phyloP scores from a whole-genome alignment of 2,329 filamentous ascomycete genomes.

The Pseudogymnoascus sp. region DNA sequence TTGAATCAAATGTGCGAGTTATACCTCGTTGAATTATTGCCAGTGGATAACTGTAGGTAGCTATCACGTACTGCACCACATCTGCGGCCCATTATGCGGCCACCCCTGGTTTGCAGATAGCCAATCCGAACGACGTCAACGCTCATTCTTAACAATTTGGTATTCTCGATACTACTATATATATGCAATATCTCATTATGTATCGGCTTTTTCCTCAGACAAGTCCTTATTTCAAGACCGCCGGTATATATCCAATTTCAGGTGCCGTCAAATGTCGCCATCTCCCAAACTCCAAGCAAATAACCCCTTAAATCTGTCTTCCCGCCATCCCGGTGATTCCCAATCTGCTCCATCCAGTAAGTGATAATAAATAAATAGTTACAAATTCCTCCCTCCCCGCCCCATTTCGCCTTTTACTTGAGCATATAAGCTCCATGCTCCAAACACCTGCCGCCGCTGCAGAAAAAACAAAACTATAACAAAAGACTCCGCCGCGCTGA shows the following conservation, averaged over 20 bases:
- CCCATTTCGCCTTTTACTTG: not conserved
- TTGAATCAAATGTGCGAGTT: not conserved
- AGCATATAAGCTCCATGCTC: not conserved
- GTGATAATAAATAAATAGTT: conserved; percentile 7
- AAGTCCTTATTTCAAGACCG: not conserved
- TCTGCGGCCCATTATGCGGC: conserved; percentile 1
- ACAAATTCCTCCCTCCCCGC: not conserved
- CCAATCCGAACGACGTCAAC: not conserved
- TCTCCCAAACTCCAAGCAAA: conserved; percentile 3
- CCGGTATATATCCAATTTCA: not conserved
- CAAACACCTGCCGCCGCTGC: not conserved
- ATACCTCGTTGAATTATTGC: not conserved
- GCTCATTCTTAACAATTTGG: conserved; percentile 4
- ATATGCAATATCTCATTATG: not conserved
- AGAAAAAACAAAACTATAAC: not conserved
- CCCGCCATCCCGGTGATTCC: not conserved
- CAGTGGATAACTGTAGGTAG: not conserved
- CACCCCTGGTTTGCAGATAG: not conserved
- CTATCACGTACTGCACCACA: not conserved
- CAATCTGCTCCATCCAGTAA: not conserved
- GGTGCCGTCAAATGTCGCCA: not conserved
- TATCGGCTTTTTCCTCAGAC: not conserved
- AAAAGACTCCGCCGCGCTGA: not conserved
- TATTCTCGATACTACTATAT: not conserved
- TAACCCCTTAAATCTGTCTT: not conserved